These are phyloP conservation scores for Chaetomidium leptoderma DNA, from an alignment of 495 filamentous ascomycete genomes.

Conservation along the genomic window DNA sequence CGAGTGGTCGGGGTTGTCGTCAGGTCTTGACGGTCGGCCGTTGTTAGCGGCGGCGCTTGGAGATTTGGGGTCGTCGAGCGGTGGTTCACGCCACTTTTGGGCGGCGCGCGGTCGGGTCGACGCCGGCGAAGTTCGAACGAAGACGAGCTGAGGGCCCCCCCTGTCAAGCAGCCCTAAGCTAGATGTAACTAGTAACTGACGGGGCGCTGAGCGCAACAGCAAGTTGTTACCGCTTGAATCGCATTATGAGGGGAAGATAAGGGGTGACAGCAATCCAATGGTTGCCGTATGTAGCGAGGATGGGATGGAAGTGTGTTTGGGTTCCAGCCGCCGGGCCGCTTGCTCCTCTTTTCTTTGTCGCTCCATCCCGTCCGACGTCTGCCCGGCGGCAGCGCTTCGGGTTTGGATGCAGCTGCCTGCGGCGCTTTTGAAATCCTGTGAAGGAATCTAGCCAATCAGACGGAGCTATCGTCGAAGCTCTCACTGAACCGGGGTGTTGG, in stretches of 20 bases:
- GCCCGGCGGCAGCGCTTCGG: slow-evolving; percentile 19
- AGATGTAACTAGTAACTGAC: too few species aligned
- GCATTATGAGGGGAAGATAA: slow-evolving; percentile 12
- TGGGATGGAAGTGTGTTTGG: neutral
- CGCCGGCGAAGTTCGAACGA: too few species aligned
- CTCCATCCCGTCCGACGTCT: neutral
- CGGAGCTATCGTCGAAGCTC: neutral
- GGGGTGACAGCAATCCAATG: neutral
- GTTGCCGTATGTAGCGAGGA: neutral
- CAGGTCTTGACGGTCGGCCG: too few species aligned
- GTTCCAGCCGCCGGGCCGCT: neutral
- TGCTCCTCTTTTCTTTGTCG: slow-evolving; percentile 14
- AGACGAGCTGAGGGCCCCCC: too few species aligned
- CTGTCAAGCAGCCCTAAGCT: too few species aligned
- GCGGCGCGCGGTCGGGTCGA: too few species aligned
- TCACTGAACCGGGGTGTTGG: too few species aligned
- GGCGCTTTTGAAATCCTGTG: slow-evolving; percentile 8
- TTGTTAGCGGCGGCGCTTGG: too few species aligned
- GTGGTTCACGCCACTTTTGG: too few species aligned
- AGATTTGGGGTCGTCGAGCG: too few species aligned
- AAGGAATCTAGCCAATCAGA: slow-evolving; percentile 15
- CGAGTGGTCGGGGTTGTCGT: too few species aligned
- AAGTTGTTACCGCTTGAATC: neutral
- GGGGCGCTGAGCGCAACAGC: neutral
- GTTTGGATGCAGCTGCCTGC: slow-evolving; percentile 11